Base-by-base conservation (phyloP, 169 alveolate species). In the Amoebophrya sp. region DNA sequence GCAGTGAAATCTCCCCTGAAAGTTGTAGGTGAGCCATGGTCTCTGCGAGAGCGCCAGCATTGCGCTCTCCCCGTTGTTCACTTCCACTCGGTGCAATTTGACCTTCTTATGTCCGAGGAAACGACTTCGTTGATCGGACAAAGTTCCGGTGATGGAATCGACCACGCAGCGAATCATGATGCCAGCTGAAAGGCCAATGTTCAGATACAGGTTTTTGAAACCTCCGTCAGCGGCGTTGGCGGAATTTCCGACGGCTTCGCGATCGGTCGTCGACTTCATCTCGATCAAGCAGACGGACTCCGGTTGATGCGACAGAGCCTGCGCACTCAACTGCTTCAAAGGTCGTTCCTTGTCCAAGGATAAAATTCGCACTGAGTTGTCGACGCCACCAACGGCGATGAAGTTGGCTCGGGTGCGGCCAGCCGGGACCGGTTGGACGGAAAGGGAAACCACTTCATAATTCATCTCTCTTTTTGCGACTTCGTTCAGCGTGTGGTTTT, bases 361-460 rank as follows among this genome's bases (percentile, higher is more conserved):
- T 40, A 98, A 95, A 3, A 2, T 24, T 53, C 14, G 12, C 90
- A n/a, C 41, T 78, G 98, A 95, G 92, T 96, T 96, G 94, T 98
- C 99, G 55, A 95, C 94, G 53, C 97, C 97, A 12, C 99, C 99
- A 14, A 98, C 98, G 10, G 98, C 99, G 93, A 98, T 95, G 96
- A 98, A 99, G 93, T 96, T 97, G 33, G 98, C 97, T 90, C 98
- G 96, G 40, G 95, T 90, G 92, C 98, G 96, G 39, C 97, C 98
- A 78, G 95, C 96, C 24, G 98, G 97, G 29, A 98, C 97, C 34
- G 98, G 98, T 94, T 95, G 98, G 54, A 95, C 95, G 93, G 96
- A 97, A 90, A 97, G 93, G 78, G 98, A 97, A 34, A 96, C 94
- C 47, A 96, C 96, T 94, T 97, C 98, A 38, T 96, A 96, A 91